A percentile compares a stretch with the other conserved stretches of the same genome.
Evolutionary conservation across 2,329 filamentous ascomycete genomes (phyloP).

Genomic region (Monilinia aucupariae): DNA sequence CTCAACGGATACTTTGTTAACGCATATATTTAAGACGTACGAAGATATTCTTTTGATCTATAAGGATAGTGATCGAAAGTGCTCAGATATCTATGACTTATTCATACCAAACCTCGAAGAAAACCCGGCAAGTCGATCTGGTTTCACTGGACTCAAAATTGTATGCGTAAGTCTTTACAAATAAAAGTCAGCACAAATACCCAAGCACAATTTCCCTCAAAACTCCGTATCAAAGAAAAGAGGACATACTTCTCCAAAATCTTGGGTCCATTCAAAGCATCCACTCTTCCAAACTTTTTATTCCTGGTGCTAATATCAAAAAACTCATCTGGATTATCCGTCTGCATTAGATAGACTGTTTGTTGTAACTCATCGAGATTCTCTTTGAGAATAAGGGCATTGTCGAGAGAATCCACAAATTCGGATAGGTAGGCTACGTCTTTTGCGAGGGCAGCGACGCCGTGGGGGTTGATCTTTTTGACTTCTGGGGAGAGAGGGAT

Average conservation of each 20-base stretch:
- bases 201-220: neutral
- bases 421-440: slow-evolving; percentile 79
- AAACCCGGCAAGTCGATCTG: slow-evolving; percentile 63
- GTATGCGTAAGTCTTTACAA: slow-evolving; percentile 55
- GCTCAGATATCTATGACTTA: slow-evolving; percentile 26
- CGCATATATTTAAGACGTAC: neutral
- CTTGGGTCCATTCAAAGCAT: slow-evolving; percentile 81
- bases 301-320: slow-evolving; percentile 87
- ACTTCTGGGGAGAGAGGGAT: slow-evolving; percentile 63
- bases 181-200: neutral
- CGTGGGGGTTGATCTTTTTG: slow-evolving; percentile 80
- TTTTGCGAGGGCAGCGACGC: slow-evolving; percentile 71
- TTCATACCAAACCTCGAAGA: slow-evolving; percentile 71
- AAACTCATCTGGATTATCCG: slow-evolving; percentile 91
- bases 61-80: neutral
- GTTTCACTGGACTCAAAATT: slow-evolving; percentile 52
- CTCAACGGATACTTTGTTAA: neutral
- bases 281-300: slow-evolving; percentile 89
- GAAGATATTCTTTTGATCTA: neutral
- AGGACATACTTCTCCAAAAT: slow-evolving; percentile 78
- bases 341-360: slow-evolving; percentile 81
- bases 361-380: slow-evolving; percentile 91
- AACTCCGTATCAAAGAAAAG: slow-evolving; percentile 1
- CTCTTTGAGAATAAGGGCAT: slow-evolving; percentile 76
- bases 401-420: slow-evolving; percentile 83